phyloP scores from a whole-genome alignment of 331 rosid species.

The Dryas integrifolia region DNA sequence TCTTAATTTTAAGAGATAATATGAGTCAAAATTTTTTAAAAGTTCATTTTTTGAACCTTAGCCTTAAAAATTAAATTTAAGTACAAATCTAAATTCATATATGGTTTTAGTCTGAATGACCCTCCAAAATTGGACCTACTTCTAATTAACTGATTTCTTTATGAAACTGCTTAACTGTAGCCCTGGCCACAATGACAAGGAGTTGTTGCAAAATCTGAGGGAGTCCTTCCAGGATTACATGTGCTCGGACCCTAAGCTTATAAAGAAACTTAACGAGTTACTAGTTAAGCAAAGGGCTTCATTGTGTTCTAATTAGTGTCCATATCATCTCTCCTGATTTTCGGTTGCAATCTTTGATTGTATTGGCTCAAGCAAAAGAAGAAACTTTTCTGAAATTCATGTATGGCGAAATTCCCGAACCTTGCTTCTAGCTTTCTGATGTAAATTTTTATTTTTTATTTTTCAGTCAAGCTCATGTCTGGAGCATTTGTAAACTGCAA shows the following conservation, averaged over 20 bases:
- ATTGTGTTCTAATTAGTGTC: conserved; percentile 59
- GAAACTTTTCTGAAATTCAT: not conserved
- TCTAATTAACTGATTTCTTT: conserved; percentile 24
- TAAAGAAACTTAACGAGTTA: conserved; percentile 69
- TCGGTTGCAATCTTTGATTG: not conserved
- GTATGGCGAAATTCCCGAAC: not conserved
- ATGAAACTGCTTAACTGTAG: conserved; percentile 65
- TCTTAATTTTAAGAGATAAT: too few relatives aligned
- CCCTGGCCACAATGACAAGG: conserved; percentile 43
- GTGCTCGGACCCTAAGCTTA: conserved; percentile 59
- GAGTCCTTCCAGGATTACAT: conserved; percentile 73
- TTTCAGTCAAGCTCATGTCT: not conserved
- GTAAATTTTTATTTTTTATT: not conserved
- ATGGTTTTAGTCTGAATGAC: too few relatives aligned
- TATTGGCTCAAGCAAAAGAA: conserved; percentile 8
- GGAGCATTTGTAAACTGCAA: not conserved
- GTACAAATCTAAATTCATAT: too few relatives aligned
- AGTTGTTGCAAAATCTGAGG: conserved; percentile 56
- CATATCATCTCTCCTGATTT: not conserved
- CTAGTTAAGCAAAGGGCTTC: conserved; percentile 80
- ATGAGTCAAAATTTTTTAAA: too few relatives aligned
- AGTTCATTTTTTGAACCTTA: too few relatives aligned
- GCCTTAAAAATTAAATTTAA: too few relatives aligned
- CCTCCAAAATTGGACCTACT: too few relatives aligned
- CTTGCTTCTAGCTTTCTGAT: not conserved